phyloP scores from a whole-genome alignment of 164 flowering plant genomes.

The Sextonia rubra region DNA sequence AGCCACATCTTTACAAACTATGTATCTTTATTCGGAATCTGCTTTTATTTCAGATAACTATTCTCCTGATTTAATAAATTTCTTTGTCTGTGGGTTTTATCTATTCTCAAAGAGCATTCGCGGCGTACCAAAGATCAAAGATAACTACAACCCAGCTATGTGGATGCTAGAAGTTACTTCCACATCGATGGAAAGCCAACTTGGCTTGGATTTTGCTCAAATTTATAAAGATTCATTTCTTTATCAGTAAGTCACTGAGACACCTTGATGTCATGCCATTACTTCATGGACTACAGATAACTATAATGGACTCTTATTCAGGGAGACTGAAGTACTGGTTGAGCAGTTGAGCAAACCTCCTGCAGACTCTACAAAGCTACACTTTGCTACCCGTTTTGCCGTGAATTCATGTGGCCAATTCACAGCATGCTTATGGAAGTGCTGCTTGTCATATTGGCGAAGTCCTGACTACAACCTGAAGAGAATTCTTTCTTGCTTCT shows the following conservation, averaged over 20 bases:
- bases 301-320: constrained; percentile 13
- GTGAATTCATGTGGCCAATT: constrained; percentile 53
- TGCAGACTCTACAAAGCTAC: constrained; percentile 37
- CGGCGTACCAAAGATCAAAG: constrained; percentile 10
- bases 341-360: constrained; percentile 30
- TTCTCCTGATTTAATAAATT: too few relatives aligned
- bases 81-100: neutral
- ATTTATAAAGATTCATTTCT: constrained; percentile 7
- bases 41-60: neutral
- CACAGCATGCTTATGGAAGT: constrained; percentile 69
- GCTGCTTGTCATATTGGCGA: constrained; percentile 60
- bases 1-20: neutral
- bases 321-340: constrained; percentile 37
- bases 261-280: neutral
- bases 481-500: constrained; percentile 21
- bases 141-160: constrained; percentile 8
- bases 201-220: constrained; percentile 10
- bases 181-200: constrained; percentile 1
- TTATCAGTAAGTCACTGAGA: constrained; percentile 8
- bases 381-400: constrained; percentile 38
- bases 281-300: neutral
- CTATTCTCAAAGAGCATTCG: neutral
- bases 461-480: constrained; percentile 45
- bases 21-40: neutral
- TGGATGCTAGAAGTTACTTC: constrained; percentile 16